Evolutionary conservation across 2,329 filamentous ascomycete species (phyloP).

Genomic region (Thelonectria olida): DNA sequence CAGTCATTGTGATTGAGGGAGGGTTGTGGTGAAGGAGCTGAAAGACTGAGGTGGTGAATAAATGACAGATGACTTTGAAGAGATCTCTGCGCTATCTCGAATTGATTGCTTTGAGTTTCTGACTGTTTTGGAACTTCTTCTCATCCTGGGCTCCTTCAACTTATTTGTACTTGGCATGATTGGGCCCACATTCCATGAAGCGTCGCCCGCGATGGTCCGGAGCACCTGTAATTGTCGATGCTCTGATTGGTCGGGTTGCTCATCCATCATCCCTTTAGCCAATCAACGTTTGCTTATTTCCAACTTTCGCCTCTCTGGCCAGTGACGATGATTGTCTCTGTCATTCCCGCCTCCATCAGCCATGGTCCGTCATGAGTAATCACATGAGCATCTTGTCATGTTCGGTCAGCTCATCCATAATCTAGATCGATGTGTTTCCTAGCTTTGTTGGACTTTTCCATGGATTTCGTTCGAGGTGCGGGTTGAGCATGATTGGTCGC

Average conservation of each 20-base stretch:
- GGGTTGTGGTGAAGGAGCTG: conserved; percentile 31
- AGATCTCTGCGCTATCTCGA: too few relatives aligned
- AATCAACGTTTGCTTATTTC: conserved; percentile 40
- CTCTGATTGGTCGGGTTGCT: not conserved
- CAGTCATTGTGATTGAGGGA: conserved; percentile 40
- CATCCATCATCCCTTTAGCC: not conserved
- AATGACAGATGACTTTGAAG: too few relatives aligned
- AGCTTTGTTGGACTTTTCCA: not conserved
- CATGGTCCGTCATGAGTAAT: conserved; percentile 17
- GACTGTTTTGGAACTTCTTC: not conserved
- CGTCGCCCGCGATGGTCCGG: conserved; percentile 5
- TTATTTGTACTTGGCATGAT: conserved; percentile 37
- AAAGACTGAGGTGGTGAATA: too few relatives aligned
- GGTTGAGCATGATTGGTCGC: not conserved
- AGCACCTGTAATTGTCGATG: conserved; percentile 24
- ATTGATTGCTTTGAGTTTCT: not conserved
- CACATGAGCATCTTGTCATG: conserved; percentile 16
- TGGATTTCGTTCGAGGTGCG: not conserved
- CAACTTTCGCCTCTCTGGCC: conserved; percentile 12
- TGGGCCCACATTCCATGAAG: conserved; percentile 26
- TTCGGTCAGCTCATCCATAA: conserved; percentile 7
- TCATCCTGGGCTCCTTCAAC: conserved; percentile 18
- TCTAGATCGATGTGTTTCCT: too few relatives aligned
- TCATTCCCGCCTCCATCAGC: not conserved
- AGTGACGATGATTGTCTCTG: not conserved